phyloP scores from a whole-genome alignment of 2,329 filamentous ascomycete genomes.

The Colletotrichum paranaense region DNA sequence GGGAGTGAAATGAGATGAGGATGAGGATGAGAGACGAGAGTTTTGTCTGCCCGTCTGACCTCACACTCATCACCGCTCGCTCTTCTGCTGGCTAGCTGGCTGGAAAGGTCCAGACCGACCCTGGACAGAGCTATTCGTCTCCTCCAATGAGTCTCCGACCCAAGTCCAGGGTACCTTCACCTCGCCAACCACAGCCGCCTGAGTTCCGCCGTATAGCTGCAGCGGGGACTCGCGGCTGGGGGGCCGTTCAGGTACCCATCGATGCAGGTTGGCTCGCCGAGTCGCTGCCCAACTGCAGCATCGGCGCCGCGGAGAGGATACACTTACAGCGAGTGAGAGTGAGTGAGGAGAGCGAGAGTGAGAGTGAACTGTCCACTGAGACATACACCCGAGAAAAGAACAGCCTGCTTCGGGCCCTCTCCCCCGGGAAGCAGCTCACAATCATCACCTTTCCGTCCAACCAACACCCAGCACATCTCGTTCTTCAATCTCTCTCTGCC shows the following conservation, averaged over 20 bases:
- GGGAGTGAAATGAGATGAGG: not conserved
- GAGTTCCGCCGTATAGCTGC: constrained; percentile 9
- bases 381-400: constrained; percentile 13
- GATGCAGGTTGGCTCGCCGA: constrained; percentile 7
- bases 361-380: constrained; percentile 9
- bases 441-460: constrained; percentile 5
- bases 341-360: not conserved
- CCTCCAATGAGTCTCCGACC: not conserved
- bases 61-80: not conserved
- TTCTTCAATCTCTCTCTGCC: constrained; percentile 6
- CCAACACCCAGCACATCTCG: constrained; percentile 16
- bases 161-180: not conserved
- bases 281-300: not conserved
- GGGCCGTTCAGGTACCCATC: constrained; percentile 5
- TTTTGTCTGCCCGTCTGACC: not conserved
- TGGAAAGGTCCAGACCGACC: not conserved
- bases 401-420: not conserved
- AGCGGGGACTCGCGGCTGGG: not conserved
- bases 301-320: too few species aligned
- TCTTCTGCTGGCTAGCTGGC: not conserved
- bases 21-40: not conserved
- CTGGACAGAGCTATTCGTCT: not conserved
- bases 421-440: not conserved
- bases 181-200: not conserved
- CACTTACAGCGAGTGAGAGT: not conserved